Evolutionary conservation across 805 yeast species (phyloP).

Genomic region (Tetrapisispora pingtungensis): DNA sequence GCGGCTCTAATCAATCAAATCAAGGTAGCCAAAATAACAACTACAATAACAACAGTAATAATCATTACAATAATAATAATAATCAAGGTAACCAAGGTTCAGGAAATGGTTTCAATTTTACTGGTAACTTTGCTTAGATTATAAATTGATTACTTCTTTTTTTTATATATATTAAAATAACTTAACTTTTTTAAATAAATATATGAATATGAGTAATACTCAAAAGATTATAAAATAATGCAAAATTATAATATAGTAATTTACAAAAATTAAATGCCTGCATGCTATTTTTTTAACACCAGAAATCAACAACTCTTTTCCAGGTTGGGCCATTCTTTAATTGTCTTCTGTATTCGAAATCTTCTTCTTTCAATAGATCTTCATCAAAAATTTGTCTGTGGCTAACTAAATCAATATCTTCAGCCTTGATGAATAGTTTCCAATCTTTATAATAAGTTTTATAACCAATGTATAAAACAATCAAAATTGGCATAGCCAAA

Average conservation of each 20-base stretch:
- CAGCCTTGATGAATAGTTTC: slow-evolving; percentile 26
- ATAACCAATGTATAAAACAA: slow-evolving; percentile 36
- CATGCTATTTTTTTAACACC: slow-evolving; percentile 19
- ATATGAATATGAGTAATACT: not conserved
- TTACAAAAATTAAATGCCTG: not conserved
- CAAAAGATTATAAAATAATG: not conserved
- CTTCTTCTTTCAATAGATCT: slow-evolving; percentile 27
- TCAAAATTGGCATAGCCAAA: slow-evolving; percentile 38
- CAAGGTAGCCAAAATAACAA: not conserved
- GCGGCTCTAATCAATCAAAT: not conserved
- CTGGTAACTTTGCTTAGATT: slow-evolving; percentile 10
- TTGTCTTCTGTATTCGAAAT: slow-evolving; percentile 22
- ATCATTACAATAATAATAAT: not conserved
- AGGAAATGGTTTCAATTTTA: slow-evolving; percentile 7
- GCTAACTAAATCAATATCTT: slow-evolving; percentile 24
- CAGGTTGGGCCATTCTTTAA: slow-evolving; percentile 23
- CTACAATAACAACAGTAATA: not conserved
- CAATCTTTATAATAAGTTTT: slow-evolving; percentile 39
- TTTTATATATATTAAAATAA: not conserved
- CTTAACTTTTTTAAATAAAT: not conserved
- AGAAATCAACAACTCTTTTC: slow-evolving; percentile 22
- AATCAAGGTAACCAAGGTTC: not conserved
- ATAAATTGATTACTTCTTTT: not conserved
- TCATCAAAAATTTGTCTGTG: slow-evolving; percentile 28
- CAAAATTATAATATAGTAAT: not conserved